Evolutionary conservation across 768 basidiomycete species (phyloP).

Genomic region (Phlebiopsis flavidoalba): DNA sequence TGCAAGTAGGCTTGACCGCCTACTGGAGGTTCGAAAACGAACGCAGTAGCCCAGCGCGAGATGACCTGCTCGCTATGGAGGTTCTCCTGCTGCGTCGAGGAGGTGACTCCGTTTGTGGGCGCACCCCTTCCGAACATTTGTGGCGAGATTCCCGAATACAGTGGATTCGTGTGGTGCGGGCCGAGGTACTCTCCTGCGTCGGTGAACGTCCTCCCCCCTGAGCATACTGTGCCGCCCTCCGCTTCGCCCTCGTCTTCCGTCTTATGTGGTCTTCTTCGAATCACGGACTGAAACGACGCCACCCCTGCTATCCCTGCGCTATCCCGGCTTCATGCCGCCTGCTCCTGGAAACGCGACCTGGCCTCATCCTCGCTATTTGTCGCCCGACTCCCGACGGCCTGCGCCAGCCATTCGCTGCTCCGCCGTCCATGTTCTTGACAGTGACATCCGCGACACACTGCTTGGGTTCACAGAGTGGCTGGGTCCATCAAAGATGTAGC

Average conservation of each 20-base stretch:
- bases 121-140: slow-evolving; percentile 56
- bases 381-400: slow-evolving; percentile 48
- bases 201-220: slow-evolving; percentile 10
- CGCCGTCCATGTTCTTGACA: slow-evolving; percentile 46
- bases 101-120: slow-evolving; percentile 27
- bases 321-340: slow-evolving; percentile 17
- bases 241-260: slow-evolving; percentile 31
- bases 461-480: slow-evolving; percentile 62
- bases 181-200: slow-evolving; percentile 14
- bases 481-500: slow-evolving; percentile 75
- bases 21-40: slow-evolving; percentile 47
- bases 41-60: slow-evolving; percentile 39
- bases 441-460: slow-evolving; percentile 76
- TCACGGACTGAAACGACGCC: slow-evolving; percentile 11
- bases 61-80: slow-evolving; percentile 57
- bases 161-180: slow-evolving; percentile 30
- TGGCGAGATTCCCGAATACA: slow-evolving; percentile 62
- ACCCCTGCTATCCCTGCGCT: slow-evolving; percentile 15
- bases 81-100: slow-evolving; percentile 37
- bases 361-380: slow-evolving; percentile 28
- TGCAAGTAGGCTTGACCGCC: slow-evolving; percentile 29
- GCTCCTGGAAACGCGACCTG: slow-evolving; percentile 9
- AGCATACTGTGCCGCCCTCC: slow-evolving; percentile 17
- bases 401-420: slow-evolving; percentile 53
- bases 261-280: slow-evolving; percentile 22